A percentile compares a stretch with the other conserved stretches of the same genome.
Conservation (phyloP, 495 filamentous ascomycete species). For the Lepraria neglecta region DNA sequence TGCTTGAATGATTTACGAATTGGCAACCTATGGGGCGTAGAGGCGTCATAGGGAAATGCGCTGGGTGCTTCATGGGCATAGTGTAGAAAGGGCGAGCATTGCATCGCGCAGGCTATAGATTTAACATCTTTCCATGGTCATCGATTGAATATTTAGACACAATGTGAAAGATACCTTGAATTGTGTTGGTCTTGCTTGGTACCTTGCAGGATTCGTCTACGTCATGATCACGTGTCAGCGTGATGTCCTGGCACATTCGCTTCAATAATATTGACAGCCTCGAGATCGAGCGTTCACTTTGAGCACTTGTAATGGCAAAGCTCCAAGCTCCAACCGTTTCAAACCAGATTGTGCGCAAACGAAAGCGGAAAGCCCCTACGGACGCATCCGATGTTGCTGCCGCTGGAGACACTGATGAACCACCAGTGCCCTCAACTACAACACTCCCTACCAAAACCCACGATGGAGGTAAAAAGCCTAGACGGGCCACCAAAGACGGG, state of each 20-base stretch:
- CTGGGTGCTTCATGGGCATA: neutral
- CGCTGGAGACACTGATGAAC: slow-evolving; percentile 2
- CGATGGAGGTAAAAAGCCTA: slow-evolving; percentile 49
- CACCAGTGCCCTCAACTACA: slow-evolving; percentile 27
- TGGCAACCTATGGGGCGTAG: neutral
- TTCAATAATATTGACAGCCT: neutral
- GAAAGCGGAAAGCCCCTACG: slow-evolving; percentile 45
- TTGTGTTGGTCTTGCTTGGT: neutral
- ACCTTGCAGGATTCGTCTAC: neutral
- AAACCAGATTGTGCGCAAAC: slow-evolving; percentile 46
- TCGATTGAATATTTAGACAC: neutral
- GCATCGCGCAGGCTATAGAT: neutral
- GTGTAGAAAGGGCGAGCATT: neutral
- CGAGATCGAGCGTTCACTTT: neutral
- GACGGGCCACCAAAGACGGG: slow-evolving; percentile 31
- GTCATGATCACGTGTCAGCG: slow-evolving; percentile 8
- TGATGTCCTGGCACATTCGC: neutral
- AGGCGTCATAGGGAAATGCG: neutral
- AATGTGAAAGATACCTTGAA: neutral
- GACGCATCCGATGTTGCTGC: slow-evolving; percentile 13
- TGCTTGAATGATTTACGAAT: neutral
- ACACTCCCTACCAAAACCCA: slow-evolving; percentile 47
- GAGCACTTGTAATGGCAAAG: slow-evolving; percentile 41
- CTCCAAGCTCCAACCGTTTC: slow-evolving; percentile 52
- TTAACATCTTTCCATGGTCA: neutral